Base-by-base conservation (phyloP, 2,329 filamentous ascomycete genomes). In the Arthroderma sp. region DNA sequence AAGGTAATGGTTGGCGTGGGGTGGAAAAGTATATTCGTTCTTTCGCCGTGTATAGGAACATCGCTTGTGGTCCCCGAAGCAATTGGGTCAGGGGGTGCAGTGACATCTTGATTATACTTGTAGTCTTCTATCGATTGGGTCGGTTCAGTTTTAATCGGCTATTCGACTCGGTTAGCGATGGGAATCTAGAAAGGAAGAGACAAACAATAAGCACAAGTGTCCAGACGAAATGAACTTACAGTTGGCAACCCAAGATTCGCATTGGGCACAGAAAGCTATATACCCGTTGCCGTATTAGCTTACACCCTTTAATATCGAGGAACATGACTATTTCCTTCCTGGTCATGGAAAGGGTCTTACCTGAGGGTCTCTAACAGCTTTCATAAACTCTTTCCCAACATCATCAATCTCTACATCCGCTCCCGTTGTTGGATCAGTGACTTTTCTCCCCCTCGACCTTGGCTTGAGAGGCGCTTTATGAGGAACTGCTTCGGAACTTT, bases 21-120 rank as follows among this genome's bases (percentile, higher is more conserved):
- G 62, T 95, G 89, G 64, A 96, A 96, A 29, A 95, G 74, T 11
- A 96, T 81, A 50, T 94, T 95, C 3, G 91, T 96, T 73, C 91
- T 95, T 60, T 96, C 89, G 56, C 88, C 89, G 58, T 88, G 84
- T 47, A 96, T 94, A 3, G 91, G 91, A 1, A 96, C 87, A 63
- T 96, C 91, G 28, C 85, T 88, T 0, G 89, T 96, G 31, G 81
- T 78, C 27, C 86, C 85, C 46, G 81, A 74, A 10, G 81, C 80
- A 15, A 94, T 71, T 0, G 89, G 89, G 52, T 93, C 88, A 1
- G 89, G 89, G 2, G 89, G 89, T 0, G 89, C 85, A 0, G 86
- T 94, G 46, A 94, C 72, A 63, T 96, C 89, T 64, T 95, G 89
- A 6, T 80, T 84, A 46, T 82, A 60, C 51, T 83, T 84, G 63